Evolutionary conservation across 164 flowering plant genomes (phyloP).

Genomic region (Platanus orientalis): DNA sequence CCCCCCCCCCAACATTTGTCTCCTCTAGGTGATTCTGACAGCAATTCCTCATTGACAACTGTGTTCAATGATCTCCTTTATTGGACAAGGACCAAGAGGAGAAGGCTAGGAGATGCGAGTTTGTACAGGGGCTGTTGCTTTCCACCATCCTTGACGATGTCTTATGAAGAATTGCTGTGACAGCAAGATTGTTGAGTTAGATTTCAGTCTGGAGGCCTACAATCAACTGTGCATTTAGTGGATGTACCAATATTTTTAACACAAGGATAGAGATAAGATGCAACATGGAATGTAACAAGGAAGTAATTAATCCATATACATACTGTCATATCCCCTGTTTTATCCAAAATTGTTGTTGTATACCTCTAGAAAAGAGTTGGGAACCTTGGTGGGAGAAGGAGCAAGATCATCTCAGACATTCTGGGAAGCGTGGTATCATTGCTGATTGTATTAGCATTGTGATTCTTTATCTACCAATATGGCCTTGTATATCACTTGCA

Average conservation of each 20-base stretch:
- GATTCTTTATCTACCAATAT: constrained; percentile 92
- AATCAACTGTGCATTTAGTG: neutral
- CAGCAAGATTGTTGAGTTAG: neutral
- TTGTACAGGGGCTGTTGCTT: constrained; percentile 56
- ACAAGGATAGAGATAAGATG: constrained; percentile 1
- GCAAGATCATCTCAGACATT: constrained; percentile 79
- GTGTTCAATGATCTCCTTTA: constrained; percentile 22
- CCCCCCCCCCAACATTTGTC: no score
- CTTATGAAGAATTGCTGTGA: constrained; percentile 15
- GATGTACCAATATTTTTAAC: neutral
- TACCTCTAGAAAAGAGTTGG: no score
- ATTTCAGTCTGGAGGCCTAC: neutral
- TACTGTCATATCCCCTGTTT: constrained; percentile 1
- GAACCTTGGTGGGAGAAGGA: no score
- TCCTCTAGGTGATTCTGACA: neutral
- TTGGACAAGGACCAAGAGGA: constrained; percentile 51
- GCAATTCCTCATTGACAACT: constrained; percentile 30
- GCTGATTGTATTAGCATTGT: constrained; percentile 61
- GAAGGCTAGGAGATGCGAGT: constrained; percentile 53
- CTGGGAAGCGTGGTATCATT: constrained; percentile 78
- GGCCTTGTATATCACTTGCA: constrained; percentile 89
- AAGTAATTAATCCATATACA: constrained; percentile 6
- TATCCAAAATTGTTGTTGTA: constrained; percentile 8
- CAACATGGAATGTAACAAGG: constrained; percentile 9
- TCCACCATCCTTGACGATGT: constrained; percentile 53